Percentiles rank a stretch among this genome's conserved stretches.
These are phyloP conservation scores for Boletellus sp. DNA, from an alignment of 768 basidiomycete species.

Conservation along the genomic window DNA sequence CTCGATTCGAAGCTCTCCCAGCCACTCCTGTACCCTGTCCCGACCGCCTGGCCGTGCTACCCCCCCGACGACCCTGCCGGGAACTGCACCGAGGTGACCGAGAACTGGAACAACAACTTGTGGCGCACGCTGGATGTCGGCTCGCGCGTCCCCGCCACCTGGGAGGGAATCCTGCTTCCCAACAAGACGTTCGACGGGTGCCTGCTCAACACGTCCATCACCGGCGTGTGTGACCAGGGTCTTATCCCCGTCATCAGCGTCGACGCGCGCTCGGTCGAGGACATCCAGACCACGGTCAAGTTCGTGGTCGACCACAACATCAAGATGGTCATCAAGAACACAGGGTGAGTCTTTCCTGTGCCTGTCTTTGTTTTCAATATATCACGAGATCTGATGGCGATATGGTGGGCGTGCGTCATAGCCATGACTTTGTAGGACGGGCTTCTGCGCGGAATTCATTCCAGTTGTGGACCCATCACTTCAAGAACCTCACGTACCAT, in stretches of 20 bases:
- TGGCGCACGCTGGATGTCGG: conserved; percentile 43
- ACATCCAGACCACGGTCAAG: conserved; percentile 24
- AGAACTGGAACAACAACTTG: conserved; percentile 29
- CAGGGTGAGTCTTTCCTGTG: conserved; percentile 16
- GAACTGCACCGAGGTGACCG: conserved; percentile 34
- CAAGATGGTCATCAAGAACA: conserved; percentile 27
- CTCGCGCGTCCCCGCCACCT: conserved; percentile 35
- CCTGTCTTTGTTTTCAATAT: background rate
- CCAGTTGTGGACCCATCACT: conserved; percentile 41
- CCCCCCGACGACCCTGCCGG: conserved; percentile 26
- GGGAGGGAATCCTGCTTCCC: conserved; percentile 31
- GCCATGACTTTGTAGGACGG: conserved; percentile 41
- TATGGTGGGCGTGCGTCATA: conserved; percentile 5
- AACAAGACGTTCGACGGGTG: conserved; percentile 43
- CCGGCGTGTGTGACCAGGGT: conserved; percentile 20
- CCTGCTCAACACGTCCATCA: conserved; percentile 31
- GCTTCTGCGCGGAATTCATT: conserved; percentile 38
- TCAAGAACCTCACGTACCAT: conserved; percentile 38
- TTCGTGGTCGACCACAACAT: conserved; percentile 22
- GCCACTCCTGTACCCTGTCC: conserved; percentile 13
- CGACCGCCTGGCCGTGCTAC: conserved; percentile 19
- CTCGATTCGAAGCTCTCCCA: conserved; percentile 15
- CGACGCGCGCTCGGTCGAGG: conserved; percentile 19
- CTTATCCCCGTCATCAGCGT: conserved; percentile 24
- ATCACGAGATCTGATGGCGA: background rate